phyloP scores from a whole-genome alignment of 2,329 filamentous ascomycete species.

The Cercospora brassicicola region DNA sequence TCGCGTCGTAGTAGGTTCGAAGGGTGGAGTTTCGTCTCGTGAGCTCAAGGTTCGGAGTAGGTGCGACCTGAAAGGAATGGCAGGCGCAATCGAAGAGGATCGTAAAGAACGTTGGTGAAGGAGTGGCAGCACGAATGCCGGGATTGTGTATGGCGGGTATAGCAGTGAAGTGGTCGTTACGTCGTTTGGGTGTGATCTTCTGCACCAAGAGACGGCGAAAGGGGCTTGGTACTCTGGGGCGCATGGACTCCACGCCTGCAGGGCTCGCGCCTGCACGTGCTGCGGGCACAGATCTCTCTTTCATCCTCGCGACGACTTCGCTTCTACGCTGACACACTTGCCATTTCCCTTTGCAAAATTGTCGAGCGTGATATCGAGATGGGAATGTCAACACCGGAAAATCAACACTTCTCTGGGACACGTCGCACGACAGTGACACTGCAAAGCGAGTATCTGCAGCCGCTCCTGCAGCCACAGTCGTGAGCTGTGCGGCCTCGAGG shows the following conservation, averaged over 20 bases:
- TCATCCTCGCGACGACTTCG: neutral
- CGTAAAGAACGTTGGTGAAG: slow-evolving; percentile 6
- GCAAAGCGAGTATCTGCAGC: neutral
- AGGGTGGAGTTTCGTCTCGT: slow-evolving; percentile 1
- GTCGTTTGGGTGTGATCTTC: slow-evolving; percentile 2
- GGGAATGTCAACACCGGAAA: neutral
- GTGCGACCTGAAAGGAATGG: slow-evolving; percentile 13
- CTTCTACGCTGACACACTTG: neutral
- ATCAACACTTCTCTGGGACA: neutral
- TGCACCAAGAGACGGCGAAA: neutral
- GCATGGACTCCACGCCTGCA: neutral
- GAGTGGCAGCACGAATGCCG: slow-evolving; percentile 18
- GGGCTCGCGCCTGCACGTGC: neutral
- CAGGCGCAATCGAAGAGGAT: slow-evolving; percentile 12
- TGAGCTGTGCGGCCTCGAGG: neutral
- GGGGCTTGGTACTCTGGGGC: slow-evolving; percentile 4
- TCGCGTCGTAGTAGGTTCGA: slow-evolving; percentile 2
- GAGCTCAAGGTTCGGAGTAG: neutral
- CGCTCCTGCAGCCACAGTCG: slow-evolving; percentile 3
- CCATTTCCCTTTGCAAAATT: neutral
- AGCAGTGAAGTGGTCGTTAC: neutral
- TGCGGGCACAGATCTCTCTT: neutral
- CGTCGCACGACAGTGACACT: neutral
- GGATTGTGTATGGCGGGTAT: neutral
- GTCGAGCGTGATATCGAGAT: neutral